Base-by-base conservation (phyloP, 441 rosid genomes). In the Populus hybrid region DNA sequence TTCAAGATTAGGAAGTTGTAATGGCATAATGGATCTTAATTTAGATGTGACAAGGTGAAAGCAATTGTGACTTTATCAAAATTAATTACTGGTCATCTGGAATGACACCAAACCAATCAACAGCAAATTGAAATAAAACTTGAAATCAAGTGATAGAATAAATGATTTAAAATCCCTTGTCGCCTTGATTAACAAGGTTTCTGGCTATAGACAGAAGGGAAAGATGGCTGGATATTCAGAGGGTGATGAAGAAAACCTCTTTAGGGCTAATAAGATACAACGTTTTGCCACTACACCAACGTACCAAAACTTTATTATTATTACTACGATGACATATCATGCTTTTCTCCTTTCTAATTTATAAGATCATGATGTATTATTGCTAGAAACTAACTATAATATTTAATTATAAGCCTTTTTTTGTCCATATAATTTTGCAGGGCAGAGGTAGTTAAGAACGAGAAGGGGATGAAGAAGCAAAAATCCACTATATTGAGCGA, bases 381-480 rank as follows among this genome's bases (percentile, higher is more conserved):
- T 14, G 6, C 18, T 46, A 14, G 57, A 0, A 42, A 42, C 10
- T 12, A 46, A 6, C 36, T 34, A 34, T 34, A 34, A 34, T 28
- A 28, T 28, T 34, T 34, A 34, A 34, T 34, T 12, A 3, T 14
- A 46, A 46, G 6, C 18, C 16, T 46, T 1, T 12, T 40, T 12
- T 14, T 12, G 57, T 46, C 57, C 57, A 46, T 46, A 14, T 46
- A 42, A 42, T 3, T 42, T 42, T 12, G 4, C 53, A 42, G 53
- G 53, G 16, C 16, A 42, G 53, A 42, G 53, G 53, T 12, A 65
- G 30, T 26, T 23, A 20, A 20, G 1, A 65, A 21, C n/a, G 78
- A 24, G 46, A 72, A 28, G 73, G 76, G 68, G 50, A 42, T 42
- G 57, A 72, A 72, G 77, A 74, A 72, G 70, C 74, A 69, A 36